These are phyloP conservation scores for Cylindrotheca fusiformis DNA, from an alignment of 108 stramenopile species.

Conservation along the genomic window DNA sequence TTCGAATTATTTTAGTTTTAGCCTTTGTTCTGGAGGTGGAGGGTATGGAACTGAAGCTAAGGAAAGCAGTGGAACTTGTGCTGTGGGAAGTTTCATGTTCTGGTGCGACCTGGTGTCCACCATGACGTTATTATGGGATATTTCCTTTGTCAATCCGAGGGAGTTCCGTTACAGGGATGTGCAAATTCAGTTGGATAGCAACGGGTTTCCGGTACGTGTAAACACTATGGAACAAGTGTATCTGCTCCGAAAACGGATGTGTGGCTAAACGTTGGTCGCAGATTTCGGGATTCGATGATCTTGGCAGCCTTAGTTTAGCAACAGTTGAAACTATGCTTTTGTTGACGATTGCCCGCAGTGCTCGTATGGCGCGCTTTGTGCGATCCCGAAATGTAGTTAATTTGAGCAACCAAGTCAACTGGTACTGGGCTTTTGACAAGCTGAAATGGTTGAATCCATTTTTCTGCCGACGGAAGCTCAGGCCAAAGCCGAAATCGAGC, in stretches of 20 bases:
- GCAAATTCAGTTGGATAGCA: constrained; percentile 25
- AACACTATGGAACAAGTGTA: neutral
- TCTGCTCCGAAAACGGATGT: neutral
- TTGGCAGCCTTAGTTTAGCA: constrained; percentile 3
- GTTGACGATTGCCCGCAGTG: constrained; percentile 48
- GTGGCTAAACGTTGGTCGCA: neutral
- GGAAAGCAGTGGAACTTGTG: constrained; percentile 3
- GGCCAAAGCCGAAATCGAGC: neutral
- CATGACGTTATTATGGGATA: constrained; percentile 50
- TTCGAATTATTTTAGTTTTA: constrained; percentile 52
- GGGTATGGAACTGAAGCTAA: constrained; percentile 9
- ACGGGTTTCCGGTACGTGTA: constrained; percentile 51
- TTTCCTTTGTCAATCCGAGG: constrained; percentile 42
- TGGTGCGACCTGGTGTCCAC: constrained; percentile 76
- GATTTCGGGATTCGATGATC: constrained; percentile 12
- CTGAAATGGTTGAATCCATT: constrained; percentile 30
- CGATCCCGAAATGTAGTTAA: constrained; percentile 49
- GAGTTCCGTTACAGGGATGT: constrained; percentile 1
- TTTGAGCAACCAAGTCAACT: constrained; percentile 30
- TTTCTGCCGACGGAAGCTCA: constrained; percentile 11
- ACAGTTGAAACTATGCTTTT: constrained; percentile 34
- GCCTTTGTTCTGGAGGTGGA: neutral
- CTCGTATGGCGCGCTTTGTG: constrained; percentile 68
- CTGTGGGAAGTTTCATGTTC: constrained; percentile 59
- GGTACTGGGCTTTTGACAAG: constrained; percentile 23